phyloP scores from a whole-genome alignment of 2,329 filamentous ascomycete species.

The Colletotrichum sp. region DNA sequence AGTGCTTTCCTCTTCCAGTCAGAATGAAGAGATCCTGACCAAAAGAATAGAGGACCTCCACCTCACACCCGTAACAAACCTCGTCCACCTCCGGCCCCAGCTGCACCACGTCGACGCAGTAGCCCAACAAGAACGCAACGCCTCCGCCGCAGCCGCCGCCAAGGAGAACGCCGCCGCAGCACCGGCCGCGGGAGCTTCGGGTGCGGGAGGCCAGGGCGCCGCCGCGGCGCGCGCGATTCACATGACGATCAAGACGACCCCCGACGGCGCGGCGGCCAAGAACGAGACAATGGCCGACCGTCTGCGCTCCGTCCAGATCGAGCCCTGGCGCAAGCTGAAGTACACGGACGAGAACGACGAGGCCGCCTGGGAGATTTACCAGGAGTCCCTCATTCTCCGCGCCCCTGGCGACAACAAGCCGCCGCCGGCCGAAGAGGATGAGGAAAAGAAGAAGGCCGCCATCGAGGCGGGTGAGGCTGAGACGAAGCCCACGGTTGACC shows the following conservation, averaged over 20 bases:
- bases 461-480: constrained; percentile 5
- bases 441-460: constrained; percentile 27
- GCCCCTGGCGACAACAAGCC: not conserved
- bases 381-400: constrained; percentile 70
- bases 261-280: constrained; percentile 68
- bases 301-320: constrained; percentile 78
- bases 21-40: not conserved
- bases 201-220: constrained; percentile 40
- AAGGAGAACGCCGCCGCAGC: constrained; percentile 38
- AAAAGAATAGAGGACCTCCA: constrained; percentile 73
- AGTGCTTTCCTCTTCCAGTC: constrained; percentile 33
- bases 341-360: constrained; percentile 84
- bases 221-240: constrained; percentile 80
- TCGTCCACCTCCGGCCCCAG: constrained; percentile 89
- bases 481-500: constrained; percentile 13
- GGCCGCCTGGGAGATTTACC: constrained; percentile 77
- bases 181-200: constrained; percentile 37
- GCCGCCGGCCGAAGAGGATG: constrained; percentile 7
- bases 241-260: constrained; percentile 82
- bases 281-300: constrained; percentile 77
- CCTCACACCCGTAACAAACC: constrained; percentile 80
- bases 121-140: constrained; percentile 70
- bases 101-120: constrained; percentile 91
- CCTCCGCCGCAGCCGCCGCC: constrained; percentile 40
- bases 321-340: constrained; percentile 79